Evolutionary conservation across 495 filamentous ascomycete genomes (phyloP).

Genomic region (Aspergillus haitiensis): DNA sequence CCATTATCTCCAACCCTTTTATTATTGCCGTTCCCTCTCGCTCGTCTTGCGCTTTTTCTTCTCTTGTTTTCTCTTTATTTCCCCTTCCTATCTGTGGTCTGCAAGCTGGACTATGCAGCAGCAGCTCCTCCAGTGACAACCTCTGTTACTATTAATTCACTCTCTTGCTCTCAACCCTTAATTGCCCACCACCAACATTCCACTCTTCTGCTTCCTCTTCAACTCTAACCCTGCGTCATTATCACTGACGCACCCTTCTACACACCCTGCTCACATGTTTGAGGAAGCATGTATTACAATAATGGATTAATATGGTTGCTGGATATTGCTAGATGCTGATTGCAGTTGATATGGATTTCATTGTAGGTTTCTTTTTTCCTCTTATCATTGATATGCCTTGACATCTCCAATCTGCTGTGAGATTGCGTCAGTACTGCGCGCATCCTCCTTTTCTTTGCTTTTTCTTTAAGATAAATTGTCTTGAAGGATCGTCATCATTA

Average conservation of each 20-base stretch:
- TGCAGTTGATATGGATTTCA: slow-evolving; percentile 48
- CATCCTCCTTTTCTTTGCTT: slow-evolving; percentile 11
- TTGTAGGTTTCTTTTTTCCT: slow-evolving; percentile 36
- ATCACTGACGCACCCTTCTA: slow-evolving; percentile 11
- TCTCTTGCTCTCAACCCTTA: neutral
- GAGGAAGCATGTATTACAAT: slow-evolving; percentile 42
- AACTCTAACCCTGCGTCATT: slow-evolving; percentile 21
- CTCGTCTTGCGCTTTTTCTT: slow-evolving; percentile 17
- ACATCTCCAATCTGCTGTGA: neutral
- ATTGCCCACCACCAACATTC: slow-evolving; percentile 4
- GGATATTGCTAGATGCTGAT: slow-evolving; percentile 33
- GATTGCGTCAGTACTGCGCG: slow-evolving; percentile 16
- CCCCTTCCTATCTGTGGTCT: slow-evolving; percentile 26
- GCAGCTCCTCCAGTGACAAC: slow-evolving; percentile 4
- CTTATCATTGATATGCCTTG: neutral
- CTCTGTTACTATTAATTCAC: slow-evolving; percentile 4
- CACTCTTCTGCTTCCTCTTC: neutral
- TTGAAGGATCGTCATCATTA: neutral
- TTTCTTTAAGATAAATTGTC: neutral
- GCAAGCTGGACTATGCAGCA: slow-evolving; percentile 33
- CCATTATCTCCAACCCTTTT: slow-evolving; percentile 8
- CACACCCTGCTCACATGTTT: slow-evolving; percentile 1
- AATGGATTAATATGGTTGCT: slow-evolving; percentile 37
- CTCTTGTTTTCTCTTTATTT: slow-evolving; percentile 8
- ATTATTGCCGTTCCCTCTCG: slow-evolving; percentile 5